A percentile compares a stretch with the other conserved stretches of the same genome.
These are phyloP conservation scores for Pythium utonaiense DNA, from an alignment of 352 stramenopile species.

Conservation along the genomic window DNA sequence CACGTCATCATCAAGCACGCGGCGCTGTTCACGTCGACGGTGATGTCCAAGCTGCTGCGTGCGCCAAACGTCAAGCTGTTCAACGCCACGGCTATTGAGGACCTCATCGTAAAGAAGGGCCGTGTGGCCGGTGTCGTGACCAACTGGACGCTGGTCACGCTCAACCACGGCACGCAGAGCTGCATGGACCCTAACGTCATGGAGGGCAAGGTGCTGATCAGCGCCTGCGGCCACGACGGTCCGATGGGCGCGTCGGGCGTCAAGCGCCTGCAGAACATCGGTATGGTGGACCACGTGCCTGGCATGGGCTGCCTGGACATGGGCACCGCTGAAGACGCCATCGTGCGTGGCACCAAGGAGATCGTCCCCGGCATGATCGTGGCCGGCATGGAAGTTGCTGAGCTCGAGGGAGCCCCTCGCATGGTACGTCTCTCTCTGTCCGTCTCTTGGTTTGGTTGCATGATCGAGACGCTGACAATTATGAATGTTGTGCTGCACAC, in stretches of 20 bases:
- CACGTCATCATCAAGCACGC: slow-evolving; percentile 69
- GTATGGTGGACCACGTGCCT: slow-evolving; percentile 53
- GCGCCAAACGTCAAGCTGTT: slow-evolving; percentile 68
- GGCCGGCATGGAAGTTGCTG: slow-evolving; percentile 57
- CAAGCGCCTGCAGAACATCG: slow-evolving; percentile 64
- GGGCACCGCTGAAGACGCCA: slow-evolving; percentile 55
- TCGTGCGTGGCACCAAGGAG: slow-evolving; percentile 59
- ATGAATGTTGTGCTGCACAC: not conserved
- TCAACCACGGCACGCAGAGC: slow-evolving; percentile 67
- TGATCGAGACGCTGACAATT: not conserved
- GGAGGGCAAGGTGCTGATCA: slow-evolving; percentile 67
- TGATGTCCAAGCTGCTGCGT: slow-evolving; percentile 56
- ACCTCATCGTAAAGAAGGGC: slow-evolving; percentile 63
- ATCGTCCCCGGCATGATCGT: slow-evolving; percentile 67
- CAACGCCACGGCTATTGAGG: slow-evolving; percentile 67
- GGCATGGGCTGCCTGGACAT: slow-evolving; percentile 63
- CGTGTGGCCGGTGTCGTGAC: slow-evolving; percentile 59
- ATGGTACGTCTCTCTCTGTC: slow-evolving; percentile 40
- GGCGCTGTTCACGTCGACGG: slow-evolving; percentile 58
- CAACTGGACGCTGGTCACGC: slow-evolving; percentile 65
- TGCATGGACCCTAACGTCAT: slow-evolving; percentile 76
- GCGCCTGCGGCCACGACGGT: slow-evolving; percentile 54
- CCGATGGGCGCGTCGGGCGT: slow-evolving; percentile 62
- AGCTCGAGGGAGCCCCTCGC: slow-evolving; percentile 53
- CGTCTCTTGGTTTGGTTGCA: too few species aligned